phyloP scores from a whole-genome alignment of 106 monocot genomes.

The Alisma plantagoaquatica region DNA sequence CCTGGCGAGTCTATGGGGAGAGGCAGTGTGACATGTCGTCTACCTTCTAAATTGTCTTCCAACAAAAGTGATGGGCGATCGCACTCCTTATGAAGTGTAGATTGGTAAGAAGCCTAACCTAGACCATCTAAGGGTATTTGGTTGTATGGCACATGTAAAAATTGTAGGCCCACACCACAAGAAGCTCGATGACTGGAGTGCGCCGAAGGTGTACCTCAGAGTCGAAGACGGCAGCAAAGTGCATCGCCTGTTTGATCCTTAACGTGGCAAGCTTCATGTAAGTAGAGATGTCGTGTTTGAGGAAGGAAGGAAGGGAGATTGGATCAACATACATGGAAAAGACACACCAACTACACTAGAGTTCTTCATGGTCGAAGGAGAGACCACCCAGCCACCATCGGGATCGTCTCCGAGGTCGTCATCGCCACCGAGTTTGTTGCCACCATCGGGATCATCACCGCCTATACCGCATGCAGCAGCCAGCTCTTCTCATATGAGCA shows the following conservation, averaged over 20 bases:
- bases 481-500: too few species aligned
- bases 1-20: conserved; percentile 9
- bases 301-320: neutral
- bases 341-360: too few species aligned
- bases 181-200: conserved; percentile 11
- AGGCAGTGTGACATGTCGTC: conserved; percentile 12
- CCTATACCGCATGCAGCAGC: too few species aligned
- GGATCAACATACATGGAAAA: too few species aligned
- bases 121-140: neutral
- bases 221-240: conserved; percentile 4
- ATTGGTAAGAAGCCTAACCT: neutral
- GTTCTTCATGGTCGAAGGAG: too few species aligned
- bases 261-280: neutral
- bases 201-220: conserved; percentile 3
- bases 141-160: neutral
- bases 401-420: too few species aligned
- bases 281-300: conserved; percentile 10
- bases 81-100: conserved; percentile 26
- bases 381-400: too few species aligned
- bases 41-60: conserved; percentile 13
- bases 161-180: neutral
- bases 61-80: conserved; percentile 2
- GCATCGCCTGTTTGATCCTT: conserved; percentile 3
- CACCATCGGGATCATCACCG: too few species aligned
- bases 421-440: too few species aligned